Evolutionary conservation across 2,329 filamentous ascomycete species (phyloP), one percentile per base, ranked within the genome.

Genomic region (Apiospora arundinis): DNA sequence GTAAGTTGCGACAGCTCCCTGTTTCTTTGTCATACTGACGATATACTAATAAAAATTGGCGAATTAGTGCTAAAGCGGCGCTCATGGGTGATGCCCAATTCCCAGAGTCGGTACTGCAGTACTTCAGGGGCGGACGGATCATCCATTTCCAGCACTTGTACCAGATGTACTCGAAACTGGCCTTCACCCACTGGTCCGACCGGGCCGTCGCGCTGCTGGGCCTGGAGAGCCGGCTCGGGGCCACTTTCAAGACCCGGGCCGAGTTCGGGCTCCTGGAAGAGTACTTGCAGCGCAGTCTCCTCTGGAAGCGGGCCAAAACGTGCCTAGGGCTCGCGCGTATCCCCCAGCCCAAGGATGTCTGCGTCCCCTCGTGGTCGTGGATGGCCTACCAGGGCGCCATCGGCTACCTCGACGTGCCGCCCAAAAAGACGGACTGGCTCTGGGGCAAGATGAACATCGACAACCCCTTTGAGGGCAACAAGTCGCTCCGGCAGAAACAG

Each of bases 291-390:
- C n/a, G 72, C 37, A 37, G 63, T 37, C 44, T 73, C 12, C 56
- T 73, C 14, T 73, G 72, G 72, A 40, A 67, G 48, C 28, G 70
- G 7, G 45, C 25, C 14, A 48, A 16, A 1, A 11, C 46, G 3
- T 18, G 45, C 42, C 69, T 1, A 1, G 25, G 25, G 25, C 70
- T 74, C 68, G 48, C 11, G 32, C 71, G 49, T 21, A 71, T 74
- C n/a, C 14, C 7, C n/a, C n/a, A n/a, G 4, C 60, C 40, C 4
- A 70, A 40, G 37, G 48, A n/a, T 2, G 37, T 21, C 28, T 32
- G 11, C 11, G 70, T 63, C 11, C 73, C 72, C 1, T 71, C 56
- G 5, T 74, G 72, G 72, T 73, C 72, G 14, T 74, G 72, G 72
- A 68, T 74, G 9, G 67, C 70, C 4, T 70, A 73, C 42, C 18